A percentile compares a stretch with the other conserved stretches of the same genome.
These are phyloP conservation scores for Cyberlindnera mrakii DNA, from an alignment of 805 yeast genomes.

Conservation along the genomic window DNA sequence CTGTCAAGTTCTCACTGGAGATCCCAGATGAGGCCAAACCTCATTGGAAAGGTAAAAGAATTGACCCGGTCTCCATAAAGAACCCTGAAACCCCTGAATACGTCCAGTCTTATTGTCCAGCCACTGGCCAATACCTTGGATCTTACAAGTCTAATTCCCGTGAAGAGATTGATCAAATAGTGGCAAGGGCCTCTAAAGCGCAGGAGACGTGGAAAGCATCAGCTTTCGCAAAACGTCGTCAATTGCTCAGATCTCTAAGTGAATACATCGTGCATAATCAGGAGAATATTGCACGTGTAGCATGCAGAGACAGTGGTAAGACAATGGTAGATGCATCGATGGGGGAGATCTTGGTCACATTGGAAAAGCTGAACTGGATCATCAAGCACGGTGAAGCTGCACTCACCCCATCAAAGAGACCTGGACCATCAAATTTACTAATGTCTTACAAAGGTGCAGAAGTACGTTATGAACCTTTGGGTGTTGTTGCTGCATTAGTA, in stretches of 20 bases:
- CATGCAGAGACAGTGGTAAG: conserved; percentile 95
- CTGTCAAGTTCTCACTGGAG: conserved; percentile 44
- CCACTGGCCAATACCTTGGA: conserved; percentile 88
- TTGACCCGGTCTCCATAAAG: conserved; percentile 54
- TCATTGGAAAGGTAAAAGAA: conserved; percentile 87
- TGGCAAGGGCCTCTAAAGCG: conserved; percentile 33
- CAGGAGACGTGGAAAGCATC: conserved; percentile 33
- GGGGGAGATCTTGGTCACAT: conserved; percentile 94
- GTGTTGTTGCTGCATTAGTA: conserved; percentile 80
- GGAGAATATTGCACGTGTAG: conserved; percentile 80
- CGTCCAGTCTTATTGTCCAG: conserved; percentile 90
- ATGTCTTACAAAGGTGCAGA: conserved; percentile 91
- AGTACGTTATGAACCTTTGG: conserved; percentile 87
- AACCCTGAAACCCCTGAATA: conserved; percentile 56
- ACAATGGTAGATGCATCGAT: conserved; percentile 92
- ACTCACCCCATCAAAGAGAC: conserved; percentile 57
- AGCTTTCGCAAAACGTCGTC: conserved; percentile 58
- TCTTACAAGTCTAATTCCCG: conserved; percentile 56
- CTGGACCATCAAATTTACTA: conserved; percentile 81
- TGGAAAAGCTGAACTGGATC: conserved; percentile 90
- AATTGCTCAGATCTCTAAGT: conserved; percentile 63
- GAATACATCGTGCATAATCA: conserved; percentile 76
- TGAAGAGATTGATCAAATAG: conserved; percentile 64
- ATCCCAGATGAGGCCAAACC: conserved; percentile 76
- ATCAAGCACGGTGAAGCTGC: conserved; percentile 74